Base-by-base conservation (phyloP, 805 yeast species). In the Hemisphaericaspora nanyangensis region DNA sequence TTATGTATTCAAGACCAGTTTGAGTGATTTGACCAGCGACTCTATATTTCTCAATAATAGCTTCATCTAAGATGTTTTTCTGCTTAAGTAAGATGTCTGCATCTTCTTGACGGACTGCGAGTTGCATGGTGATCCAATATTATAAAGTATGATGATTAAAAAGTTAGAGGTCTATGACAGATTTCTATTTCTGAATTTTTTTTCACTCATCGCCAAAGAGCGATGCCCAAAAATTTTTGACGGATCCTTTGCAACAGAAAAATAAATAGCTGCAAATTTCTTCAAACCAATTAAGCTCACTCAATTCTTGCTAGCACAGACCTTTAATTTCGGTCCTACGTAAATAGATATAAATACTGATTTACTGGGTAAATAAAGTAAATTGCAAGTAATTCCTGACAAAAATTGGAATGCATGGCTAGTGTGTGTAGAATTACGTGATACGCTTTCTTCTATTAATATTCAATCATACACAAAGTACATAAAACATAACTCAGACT, bases 11-110 rank as follows among this genome's bases (percentile, higher is more conserved):
- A 49, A 90, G 69, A 40, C 88, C 82, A 16, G 95, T 83, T 64
- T 90, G 96, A 4, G 93, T 68, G 50, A 89, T 80, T 62, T 85
- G 88, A 34, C 96, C 97, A 4, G 96, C 96, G 36, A 80, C 70
- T 63, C 95, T 77, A 65, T 90, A 89, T 64, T 89, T 90, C 50
- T 83, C 91, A 19, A 87, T 57, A 8, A 82, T 81, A 13, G 72
- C 44, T 22, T 71, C 80, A 48, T 69, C 70, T 47, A 88, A 72
- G 30, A 79, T 74, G 60, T 88, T 88, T 58, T 79, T 86, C 46
- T 82, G 82, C 49, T 79, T 80, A 49, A 88, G 70, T 43, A 87
- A 72, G 48, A 82, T 65, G 51, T 84, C 82, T 37, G 85, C 81
- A 54, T 85, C 93, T 51, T 78, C 82, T 54, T 78, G 80, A 39